Conservation (phyloP, 805 yeast species). For the Hanseniaspora nectarophila region DNA sequence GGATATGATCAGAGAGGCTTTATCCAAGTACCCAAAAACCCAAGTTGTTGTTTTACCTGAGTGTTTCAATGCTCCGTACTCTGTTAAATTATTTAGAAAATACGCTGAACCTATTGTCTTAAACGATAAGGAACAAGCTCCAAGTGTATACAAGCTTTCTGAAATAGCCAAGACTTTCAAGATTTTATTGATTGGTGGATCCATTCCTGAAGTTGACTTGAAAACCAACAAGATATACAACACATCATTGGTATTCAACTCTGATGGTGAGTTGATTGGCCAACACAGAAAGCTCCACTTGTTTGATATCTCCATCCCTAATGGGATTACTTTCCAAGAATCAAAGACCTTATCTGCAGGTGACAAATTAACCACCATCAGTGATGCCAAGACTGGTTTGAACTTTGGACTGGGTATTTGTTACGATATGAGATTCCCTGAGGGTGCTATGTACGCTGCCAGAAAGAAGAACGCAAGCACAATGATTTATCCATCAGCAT, state of each 20-base stretch:
- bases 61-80: slow-evolving; percentile 91
- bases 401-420: slow-evolving; percentile 79
- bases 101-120: slow-evolving; percentile 79
- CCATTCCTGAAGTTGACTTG: slow-evolving; percentile 68
- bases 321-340: slow-evolving; percentile 80
- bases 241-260: slow-evolving; percentile 62
- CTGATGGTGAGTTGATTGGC: slow-evolving; percentile 64
- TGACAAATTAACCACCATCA: slow-evolving; percentile 56
- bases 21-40: slow-evolving; percentile 42
- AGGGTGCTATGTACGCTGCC: slow-evolving; percentile 57
- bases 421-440: slow-evolving; percentile 73
- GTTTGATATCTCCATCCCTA: slow-evolving; percentile 86
- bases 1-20: slow-evolving; percentile 51
- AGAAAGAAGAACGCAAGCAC: slow-evolving; percentile 54
- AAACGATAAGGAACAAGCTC: slow-evolving; percentile 42
- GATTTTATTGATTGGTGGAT: slow-evolving; percentile 74
- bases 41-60: slow-evolving; percentile 84
- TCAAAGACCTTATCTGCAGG: slow-evolving; percentile 68
- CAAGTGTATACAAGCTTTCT: slow-evolving; percentile 48
- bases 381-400: slow-evolving; percentile 26
- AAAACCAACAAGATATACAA: slow-evolving; percentile 50
- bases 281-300: slow-evolving; percentile 84
- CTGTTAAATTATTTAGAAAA: slow-evolving; percentile 71
- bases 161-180: slow-evolving; percentile 51
- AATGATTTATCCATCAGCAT: slow-evolving; percentile 75